Conservation (phyloP, 805 yeast genomes). For the Metschnikowia kofuensis region DNA sequence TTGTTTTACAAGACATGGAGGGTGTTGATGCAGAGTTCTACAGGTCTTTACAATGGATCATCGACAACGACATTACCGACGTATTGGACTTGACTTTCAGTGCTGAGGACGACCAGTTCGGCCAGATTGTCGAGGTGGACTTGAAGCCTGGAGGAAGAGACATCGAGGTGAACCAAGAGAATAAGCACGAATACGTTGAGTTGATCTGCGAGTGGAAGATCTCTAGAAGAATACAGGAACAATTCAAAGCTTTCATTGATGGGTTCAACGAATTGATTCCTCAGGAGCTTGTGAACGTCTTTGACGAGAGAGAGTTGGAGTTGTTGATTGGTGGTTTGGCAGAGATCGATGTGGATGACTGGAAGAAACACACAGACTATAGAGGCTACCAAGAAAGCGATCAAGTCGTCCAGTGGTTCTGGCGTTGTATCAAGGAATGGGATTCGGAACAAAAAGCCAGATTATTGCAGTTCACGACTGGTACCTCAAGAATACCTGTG, state of each 20-base stretch:
- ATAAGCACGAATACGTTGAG: conserved; percentile 90
- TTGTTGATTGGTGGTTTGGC: conserved; percentile 96
- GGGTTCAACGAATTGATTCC: conserved; percentile 98
- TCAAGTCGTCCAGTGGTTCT: conserved; percentile 97
- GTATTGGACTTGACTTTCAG: conserved; percentile 85
- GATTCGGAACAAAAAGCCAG: conserved; percentile 96
- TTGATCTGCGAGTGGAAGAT: conserved; percentile 95
- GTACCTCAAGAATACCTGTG: conserved; percentile 98
- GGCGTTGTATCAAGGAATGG: conserved; percentile 92
- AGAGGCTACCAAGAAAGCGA: conserved; percentile 96
- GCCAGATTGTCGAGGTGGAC: conserved; percentile 86
- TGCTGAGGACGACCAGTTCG: conserved; percentile 90
- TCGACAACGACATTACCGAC: conserved; percentile 86
- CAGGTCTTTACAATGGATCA: conserved; percentile 91
- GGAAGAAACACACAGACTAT: conserved; percentile 99
- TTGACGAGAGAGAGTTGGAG: conserved; percentile 97
- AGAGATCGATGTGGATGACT: conserved; percentile 96
- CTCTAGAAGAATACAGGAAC: conserved; percentile 88
- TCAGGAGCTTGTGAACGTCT: conserved; percentile 92
- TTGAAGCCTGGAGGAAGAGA: conserved; percentile 85
- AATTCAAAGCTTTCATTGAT: conserved; percentile 92
- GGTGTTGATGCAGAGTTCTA: conserved; percentile 98
- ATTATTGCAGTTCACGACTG: conserved; percentile 94
- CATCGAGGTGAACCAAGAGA: conserved; percentile 87
- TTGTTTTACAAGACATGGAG: conserved; percentile 94